Evolutionary conservation across 805 yeast species (phyloP).

Genomic region (Blastobotrys peoriensis): DNA sequence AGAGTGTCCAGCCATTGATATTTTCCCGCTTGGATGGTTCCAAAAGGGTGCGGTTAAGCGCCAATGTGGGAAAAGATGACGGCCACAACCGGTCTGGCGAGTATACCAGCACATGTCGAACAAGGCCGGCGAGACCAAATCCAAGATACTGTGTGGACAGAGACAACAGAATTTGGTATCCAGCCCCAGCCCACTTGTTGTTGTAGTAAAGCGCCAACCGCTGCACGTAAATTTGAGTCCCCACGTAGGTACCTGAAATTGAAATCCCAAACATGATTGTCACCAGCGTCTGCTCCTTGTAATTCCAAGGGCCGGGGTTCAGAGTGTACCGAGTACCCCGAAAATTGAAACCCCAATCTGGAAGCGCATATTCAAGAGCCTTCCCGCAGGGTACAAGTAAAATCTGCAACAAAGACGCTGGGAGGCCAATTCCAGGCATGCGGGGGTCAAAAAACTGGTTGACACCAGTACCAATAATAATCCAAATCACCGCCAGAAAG

Average conservation of each 20-base stretch:
- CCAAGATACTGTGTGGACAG: conserved; percentile 58
- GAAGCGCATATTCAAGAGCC: conserved; percentile 12
- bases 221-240: conserved; percentile 17
- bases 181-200: conserved; percentile 18
- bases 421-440: conserved; percentile 43
- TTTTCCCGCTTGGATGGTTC: conserved; percentile 26
- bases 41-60: conserved; percentile 40
- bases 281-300: conserved; percentile 59
- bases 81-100: conserved; percentile 53
- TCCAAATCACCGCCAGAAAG: conserved; percentile 30
- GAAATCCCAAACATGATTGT: conserved; percentile 32
- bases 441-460: conserved; percentile 43
- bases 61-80: conserved; percentile 40
- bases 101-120: conserved; percentile 52
- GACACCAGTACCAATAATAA: conserved; percentile 19
- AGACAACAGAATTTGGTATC: conserved; percentile 48
- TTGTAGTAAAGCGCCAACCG: conserved; percentile 12
- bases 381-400: conserved; percentile 53
- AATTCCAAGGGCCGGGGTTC: conserved; percentile 62
- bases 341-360: conserved; percentile 31
- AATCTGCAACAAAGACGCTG: conserved; percentile 47
- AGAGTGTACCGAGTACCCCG: conserved; percentile 35
- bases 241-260: conserved; percentile 5
- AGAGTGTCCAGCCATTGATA: conserved; percentile 56
- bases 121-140: conserved; percentile 59